Evolutionary conservation across 2,329 filamentous ascomycete genomes (phyloP).

Genomic region (Cordyceps fumosorosea): DNA sequence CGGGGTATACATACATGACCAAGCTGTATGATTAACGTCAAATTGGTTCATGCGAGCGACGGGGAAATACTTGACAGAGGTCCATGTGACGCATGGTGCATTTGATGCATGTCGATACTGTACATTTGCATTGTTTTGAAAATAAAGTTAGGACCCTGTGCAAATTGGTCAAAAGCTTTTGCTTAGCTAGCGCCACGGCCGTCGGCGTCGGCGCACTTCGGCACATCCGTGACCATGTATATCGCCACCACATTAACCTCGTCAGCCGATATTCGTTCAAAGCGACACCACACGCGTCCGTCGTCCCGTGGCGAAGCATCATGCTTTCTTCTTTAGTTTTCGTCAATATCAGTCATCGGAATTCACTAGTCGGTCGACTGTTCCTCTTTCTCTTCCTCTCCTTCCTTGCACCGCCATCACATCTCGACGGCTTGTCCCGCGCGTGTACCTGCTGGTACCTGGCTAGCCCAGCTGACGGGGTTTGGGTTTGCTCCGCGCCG

Average conservation of each 20-base stretch:
- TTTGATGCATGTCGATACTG: background rate
- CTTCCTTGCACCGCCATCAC: background rate
- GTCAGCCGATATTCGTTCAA: background rate
- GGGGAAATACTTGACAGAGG: background rate
- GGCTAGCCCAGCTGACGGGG: background rate
- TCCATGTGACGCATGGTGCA: background rate
- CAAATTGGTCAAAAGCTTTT: background rate
- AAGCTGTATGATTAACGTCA: background rate
- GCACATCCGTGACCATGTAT: background rate
- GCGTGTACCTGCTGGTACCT: constrained; percentile 5
- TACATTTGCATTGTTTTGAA: background rate
- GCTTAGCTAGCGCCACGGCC: background rate
- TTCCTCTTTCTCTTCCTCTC: background rate
- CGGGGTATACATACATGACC: background rate
- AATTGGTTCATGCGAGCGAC: background rate
- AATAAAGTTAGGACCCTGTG: background rate
- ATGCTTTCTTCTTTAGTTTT: background rate
- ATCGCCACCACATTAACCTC: background rate
- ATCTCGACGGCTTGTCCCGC: background rate
- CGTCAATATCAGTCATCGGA: background rate
- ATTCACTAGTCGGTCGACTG: background rate
- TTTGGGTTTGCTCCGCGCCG: background rate
- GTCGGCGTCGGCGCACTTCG: background rate
- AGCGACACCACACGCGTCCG: background rate
- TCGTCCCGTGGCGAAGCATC: background rate